phyloP scores from a whole-genome alignment of 352 stramenopile species.

The Pythium monospermum region DNA sequence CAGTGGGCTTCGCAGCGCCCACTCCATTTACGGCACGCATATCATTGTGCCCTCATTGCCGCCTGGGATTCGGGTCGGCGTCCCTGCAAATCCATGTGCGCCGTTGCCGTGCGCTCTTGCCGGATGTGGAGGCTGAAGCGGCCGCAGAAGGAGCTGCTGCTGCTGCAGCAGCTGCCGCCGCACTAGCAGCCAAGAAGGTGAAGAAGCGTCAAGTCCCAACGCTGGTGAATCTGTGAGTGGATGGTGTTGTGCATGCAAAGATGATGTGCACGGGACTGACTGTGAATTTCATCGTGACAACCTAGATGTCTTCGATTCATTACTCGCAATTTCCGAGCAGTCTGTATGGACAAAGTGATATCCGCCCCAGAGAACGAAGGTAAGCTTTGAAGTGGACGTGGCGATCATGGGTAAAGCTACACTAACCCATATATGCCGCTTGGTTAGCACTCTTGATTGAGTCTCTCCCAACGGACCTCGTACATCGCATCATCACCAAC shows the following conservation, averaged over 20 bases:
- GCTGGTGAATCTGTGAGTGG: slow-evolving; percentile 70
- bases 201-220: slow-evolving; percentile 35
- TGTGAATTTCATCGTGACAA: not conserved
- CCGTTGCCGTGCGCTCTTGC: slow-evolving; percentile 45
- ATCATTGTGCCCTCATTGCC: slow-evolving; percentile 47
- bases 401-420: too few species aligned
- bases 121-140: slow-evolving; percentile 25
- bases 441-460: slow-evolving; percentile 47
- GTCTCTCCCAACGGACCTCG: slow-evolving; percentile 49
- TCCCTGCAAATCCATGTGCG: slow-evolving; percentile 61
- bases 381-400: too few species aligned
- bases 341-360: slow-evolving; percentile 62
- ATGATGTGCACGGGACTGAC: not conserved
- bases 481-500: slow-evolving; percentile 65
- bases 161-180: slow-evolving; percentile 10
- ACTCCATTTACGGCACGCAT: slow-evolving; percentile 19
- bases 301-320: slow-evolving; percentile 58
- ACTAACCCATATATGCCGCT: not conserved
- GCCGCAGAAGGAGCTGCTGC: slow-evolving; percentile 7
- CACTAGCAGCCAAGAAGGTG: slow-evolving; percentile 13
- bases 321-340: slow-evolving; percentile 62
- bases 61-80: slow-evolving; percentile 44
- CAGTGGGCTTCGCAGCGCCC: slow-evolving; percentile 15
- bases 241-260: not conserved
- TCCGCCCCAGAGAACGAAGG: slow-evolving; percentile 57